Evolutionary conservation across 495 filamentous ascomycete species (phyloP), one percentile per base, ranked within the genome.

Genomic region (Lichenothelia convexa): DNA sequence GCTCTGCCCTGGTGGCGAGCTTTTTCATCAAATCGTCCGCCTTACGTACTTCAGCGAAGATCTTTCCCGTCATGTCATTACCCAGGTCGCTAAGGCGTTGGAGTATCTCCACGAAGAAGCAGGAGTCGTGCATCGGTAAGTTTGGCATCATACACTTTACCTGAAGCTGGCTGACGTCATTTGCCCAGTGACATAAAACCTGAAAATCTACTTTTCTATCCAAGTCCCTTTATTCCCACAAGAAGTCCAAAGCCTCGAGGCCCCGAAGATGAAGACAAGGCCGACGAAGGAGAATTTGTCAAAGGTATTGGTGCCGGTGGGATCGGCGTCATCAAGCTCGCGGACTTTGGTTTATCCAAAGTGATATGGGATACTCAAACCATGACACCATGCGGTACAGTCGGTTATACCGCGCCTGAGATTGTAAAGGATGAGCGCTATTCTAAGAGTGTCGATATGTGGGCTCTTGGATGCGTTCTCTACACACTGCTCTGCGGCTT

Each of bases 401-500:
- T 95, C 37, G 89, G 89, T 21, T 97, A 97, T 55, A 95, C 89
- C 12, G 89, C 89, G n/a, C 89, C 89, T 4, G 89, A 97, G 56
- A 97, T 97, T 34, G 89, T 97, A 36, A 95, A 95, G 58, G 89
- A 97, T 58, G 89, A 97, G 55, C 73, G 87, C 24, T 97, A 97
- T 50, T 95, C 89, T 5, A 97, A 95, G 63, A 86, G 83, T 47
- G 89, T 97, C 27, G 89, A 97, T 45, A 97, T 97, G 89, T 97
- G 89, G 89, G 89, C 89, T 9, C 57, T 97, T 24, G 89, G 89
- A 8, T 97, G 89, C 58, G 89, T 97, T 5, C 70, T 97, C 13
- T 97, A 97, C 57, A 97, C 89, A 0, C 63, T 97, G 3, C 72
- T 97, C 18, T 97, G 89, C 48, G 89, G 89, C 21, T 97, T 97